Percentiles rank a stretch among this genome's conserved stretches.
Conservation (phyloP, 2,329 filamentous ascomycete species). For the Curvularia eragrostidis region DNA sequence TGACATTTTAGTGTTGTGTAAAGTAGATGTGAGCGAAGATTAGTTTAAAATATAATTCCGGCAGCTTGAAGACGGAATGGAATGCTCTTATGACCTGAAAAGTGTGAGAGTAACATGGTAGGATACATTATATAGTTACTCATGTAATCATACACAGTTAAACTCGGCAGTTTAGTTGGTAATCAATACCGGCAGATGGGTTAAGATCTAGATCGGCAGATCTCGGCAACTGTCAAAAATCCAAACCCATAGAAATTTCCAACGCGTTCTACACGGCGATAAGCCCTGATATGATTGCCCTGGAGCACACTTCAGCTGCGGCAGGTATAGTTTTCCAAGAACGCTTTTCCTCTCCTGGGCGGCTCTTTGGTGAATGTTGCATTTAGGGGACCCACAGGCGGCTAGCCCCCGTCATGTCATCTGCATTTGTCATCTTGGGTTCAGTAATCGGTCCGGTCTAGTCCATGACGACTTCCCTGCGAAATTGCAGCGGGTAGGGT, state of each 20-base stretch:
- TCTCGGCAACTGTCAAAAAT: conserved; percentile 16
- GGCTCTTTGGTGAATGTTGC: background rate
- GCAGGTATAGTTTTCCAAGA: background rate
- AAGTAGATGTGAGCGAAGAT: background rate
- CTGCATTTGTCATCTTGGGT: conserved; percentile 3
- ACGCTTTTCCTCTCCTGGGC: background rate
- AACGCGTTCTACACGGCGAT: conserved; percentile 8
- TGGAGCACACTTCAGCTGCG: background rate
- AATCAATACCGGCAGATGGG: too few relatives aligned
- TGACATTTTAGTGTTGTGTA: conserved; percentile 29
- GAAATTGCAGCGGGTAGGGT: background rate
- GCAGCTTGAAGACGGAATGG: background rate
- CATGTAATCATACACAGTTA: background rate
- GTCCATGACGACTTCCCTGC: background rate
- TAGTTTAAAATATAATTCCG: background rate
- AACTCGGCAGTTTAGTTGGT: too few relatives aligned
- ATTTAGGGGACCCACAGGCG: too few relatives aligned
- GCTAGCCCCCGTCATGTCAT: background rate
- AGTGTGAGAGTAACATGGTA: background rate
- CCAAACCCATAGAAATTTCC: conserved; percentile 16
- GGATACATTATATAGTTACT: conserved; percentile 14
- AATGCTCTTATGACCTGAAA: background rate
- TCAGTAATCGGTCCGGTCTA: background rate
- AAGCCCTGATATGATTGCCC: background rate
- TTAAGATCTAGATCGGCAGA: conserved; percentile 22